A percentile compares a stretch with the other conserved stretches of the same genome.
phyloP scores from a whole-genome alignment of 257 asterid species.

The Sherardia arvensis region DNA sequence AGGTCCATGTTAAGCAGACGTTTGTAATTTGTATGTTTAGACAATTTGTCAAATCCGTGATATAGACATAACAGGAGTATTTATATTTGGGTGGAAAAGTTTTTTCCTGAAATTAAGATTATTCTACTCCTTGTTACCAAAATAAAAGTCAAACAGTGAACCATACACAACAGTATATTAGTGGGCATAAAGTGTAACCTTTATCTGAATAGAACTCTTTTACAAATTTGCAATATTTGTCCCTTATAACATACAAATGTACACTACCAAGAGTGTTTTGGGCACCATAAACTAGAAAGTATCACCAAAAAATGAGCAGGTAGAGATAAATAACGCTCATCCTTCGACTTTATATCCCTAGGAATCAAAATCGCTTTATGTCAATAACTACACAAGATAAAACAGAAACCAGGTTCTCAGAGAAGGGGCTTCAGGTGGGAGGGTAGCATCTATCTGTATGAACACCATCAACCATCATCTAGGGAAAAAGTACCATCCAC shows the following conservation, averaged over 20 bases:
- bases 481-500: conserved; percentile 12
- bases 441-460: conserved; percentile 1
- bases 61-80: no score
- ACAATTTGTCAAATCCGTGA: no score
- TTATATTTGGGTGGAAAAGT: neutral
- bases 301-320: neutral
- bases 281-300: conserved; percentile 3
- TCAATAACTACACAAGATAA: conserved; percentile 10
- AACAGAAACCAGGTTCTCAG: conserved; percentile 5
- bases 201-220: conserved; percentile 7
- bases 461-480: conserved; percentile 2
- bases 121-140: neutral
- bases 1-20: no score
- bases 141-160: neutral
- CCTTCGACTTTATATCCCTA: conserved; percentile 21
- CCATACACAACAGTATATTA: neutral
- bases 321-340: conserved; percentile 1
- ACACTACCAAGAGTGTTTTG: conserved; percentile 13
- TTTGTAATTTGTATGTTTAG: no score
- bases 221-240: conserved; percentile 7
- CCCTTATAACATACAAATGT: conserved; percentile 8
- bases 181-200: neutral
- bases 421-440: neutral
- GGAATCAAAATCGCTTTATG: conserved; percentile 18
- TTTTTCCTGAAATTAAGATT: neutral